Evolutionary conservation across 2,329 filamentous ascomycete species (phyloP), one percentile per base, ranked within the genome.

Genomic region (Aspergillus tamarii): DNA sequence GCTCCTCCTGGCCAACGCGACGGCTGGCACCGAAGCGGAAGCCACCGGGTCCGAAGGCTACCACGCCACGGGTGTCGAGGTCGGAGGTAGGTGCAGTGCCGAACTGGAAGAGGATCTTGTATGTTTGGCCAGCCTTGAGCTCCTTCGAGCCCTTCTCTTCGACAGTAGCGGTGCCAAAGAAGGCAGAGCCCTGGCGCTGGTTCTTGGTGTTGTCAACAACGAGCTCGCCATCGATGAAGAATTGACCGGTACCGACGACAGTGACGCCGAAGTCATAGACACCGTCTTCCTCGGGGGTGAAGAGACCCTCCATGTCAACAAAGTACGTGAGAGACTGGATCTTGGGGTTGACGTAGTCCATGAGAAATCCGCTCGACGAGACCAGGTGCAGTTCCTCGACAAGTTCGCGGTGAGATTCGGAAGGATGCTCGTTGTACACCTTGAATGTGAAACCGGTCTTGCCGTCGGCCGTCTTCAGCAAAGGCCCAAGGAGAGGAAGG

Each of bases 131-230:
- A 69, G 85, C 85, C 64, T 84, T 84, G 60, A 91, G 81, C 5
- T 84, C 74, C 60, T 87, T 83, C 1, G 78, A 80, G 14, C 88
- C 88, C 54, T 84, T 84, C 67, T 90, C 86, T 73, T 92, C 89
- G 4, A 84, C 79, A 0, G 88, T 91, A 2, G 85, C 89, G 21
- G 82, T 82, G 23, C 89, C 87, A 65, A 90, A 88, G 80, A 91
- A 91, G 4, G 85, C 84, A 53, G 88, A 85, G 12, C 88, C 88
- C 28, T 85, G 83, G 54, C 75, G 80, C 73, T 91, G 89, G 63
- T 87, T 86, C 56, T 87, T 88, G 21, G 84, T 83, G 70, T 91
- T 90, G 76, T 91, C 87, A 23, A 91, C 84, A 34, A 91, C 80
- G 3, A 89, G 77, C 63, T 87, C 79, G 64, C 81, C 87, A 66